phyloP scores from a whole-genome alignment of 1,284 basidiomycete species.

The Coniferiporia weirii region DNA sequence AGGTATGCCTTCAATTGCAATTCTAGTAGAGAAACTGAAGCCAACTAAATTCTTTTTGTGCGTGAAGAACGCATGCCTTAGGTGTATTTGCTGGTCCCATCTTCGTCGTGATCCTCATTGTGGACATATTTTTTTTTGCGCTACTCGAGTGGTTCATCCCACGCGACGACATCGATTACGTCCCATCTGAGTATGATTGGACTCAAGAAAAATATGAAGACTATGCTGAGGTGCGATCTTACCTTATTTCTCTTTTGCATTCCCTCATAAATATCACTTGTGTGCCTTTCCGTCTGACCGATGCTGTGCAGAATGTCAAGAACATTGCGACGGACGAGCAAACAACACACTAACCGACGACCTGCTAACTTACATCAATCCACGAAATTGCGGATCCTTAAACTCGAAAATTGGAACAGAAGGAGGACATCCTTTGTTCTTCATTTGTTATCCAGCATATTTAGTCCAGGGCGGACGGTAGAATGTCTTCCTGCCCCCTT shows the following conservation, averaged over 20 bases:
- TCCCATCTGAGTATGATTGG: slow-evolving; percentile 39
- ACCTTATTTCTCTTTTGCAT: background rate
- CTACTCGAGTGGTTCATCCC: slow-evolving; percentile 77
- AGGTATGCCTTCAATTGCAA: slow-evolving; percentile 42
- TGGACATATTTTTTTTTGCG: slow-evolving; percentile 75
- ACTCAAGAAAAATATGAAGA: slow-evolving; percentile 31
- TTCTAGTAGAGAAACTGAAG: background rate
- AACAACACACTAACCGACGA: too few relatives aligned
- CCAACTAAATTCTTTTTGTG: background rate
- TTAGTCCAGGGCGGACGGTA: too few relatives aligned
- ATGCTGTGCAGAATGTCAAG: background rate
- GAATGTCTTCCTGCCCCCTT: too few relatives aligned
- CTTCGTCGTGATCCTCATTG: slow-evolving; percentile 72
- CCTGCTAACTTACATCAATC: too few relatives aligned
- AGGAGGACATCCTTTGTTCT: too few relatives aligned
- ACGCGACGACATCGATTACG: slow-evolving; percentile 62
- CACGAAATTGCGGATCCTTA: too few relatives aligned
- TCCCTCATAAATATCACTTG: background rate
- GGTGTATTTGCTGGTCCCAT: slow-evolving; percentile 75
- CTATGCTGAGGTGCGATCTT: slow-evolving; percentile 22
- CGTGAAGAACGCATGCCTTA: slow-evolving; percentile 56
- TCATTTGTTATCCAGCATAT: too few relatives aligned
- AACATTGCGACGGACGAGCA: background rate
- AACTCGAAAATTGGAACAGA: too few relatives aligned
- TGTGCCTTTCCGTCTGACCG: background rate